phyloP scores from a whole-genome alignment of 2,329 filamentous ascomycete species.

The Stachybotrys echinatus region DNA sequence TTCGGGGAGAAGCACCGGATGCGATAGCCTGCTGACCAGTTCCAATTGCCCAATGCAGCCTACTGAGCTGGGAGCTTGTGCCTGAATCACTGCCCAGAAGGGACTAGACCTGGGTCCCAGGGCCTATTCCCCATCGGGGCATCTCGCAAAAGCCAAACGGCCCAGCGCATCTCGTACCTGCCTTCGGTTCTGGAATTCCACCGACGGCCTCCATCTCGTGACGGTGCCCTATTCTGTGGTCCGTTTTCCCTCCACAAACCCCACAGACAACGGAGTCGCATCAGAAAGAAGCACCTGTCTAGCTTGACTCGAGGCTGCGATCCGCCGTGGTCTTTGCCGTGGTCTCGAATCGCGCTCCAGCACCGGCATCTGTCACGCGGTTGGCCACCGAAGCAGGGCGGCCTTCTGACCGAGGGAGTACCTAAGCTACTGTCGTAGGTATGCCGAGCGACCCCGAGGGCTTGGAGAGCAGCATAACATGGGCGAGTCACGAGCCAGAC shows the following conservation, averaged over 20 bases:
- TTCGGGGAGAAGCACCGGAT: background rate
- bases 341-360: background rate
- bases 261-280: background rate
- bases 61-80: background rate
- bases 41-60: background rate
- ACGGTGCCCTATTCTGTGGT: background rate
- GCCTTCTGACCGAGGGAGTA: background rate
- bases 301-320: background rate
- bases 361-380: background rate
- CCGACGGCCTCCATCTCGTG: background rate
- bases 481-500: background rate
- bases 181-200: background rate
- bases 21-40: conserved; percentile 1
- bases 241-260: background rate
- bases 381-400: background rate
- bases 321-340: background rate
- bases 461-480: background rate
- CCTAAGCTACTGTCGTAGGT: too few species aligned
- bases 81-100: background rate
- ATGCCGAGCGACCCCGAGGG: background rate
- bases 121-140: background rate
- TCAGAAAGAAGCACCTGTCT: background rate
- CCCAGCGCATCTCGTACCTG: background rate
- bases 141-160: background rate
- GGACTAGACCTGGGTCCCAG: background rate